Evolutionary conservation across 2,329 filamentous ascomycete genomes (phyloP).

Genomic region (Knoxdaviesia capensis): DNA sequence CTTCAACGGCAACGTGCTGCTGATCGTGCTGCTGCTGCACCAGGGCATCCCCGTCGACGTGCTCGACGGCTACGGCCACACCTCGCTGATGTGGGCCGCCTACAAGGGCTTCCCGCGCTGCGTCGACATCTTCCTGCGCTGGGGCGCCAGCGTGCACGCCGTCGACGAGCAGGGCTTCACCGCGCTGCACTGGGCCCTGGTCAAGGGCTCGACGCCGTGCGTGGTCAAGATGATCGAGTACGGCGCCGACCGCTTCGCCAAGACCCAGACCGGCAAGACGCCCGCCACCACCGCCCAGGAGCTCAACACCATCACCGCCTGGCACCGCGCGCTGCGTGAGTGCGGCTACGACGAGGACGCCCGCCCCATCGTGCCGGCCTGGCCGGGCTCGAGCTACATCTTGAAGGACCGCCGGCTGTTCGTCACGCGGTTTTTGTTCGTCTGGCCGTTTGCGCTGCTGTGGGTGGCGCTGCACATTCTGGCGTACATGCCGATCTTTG

Average conservation of each 20-base stretch:
- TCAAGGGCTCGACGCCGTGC: constrained; percentile 77
- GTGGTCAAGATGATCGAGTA: constrained; percentile 92
- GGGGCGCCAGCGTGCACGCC: constrained; percentile 86
- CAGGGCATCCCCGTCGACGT: constrained; percentile 92
- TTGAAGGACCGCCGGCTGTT: constrained; percentile 61
- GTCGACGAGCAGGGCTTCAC: constrained; percentile 86
- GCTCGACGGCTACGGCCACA: constrained; percentile 75
- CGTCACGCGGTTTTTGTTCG: constrained; percentile 70
- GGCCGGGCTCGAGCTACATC: constrained; percentile 52
- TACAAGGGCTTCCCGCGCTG: constrained; percentile 92
- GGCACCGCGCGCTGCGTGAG: constrained; percentile 66
- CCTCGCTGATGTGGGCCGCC: constrained; percentile 93
- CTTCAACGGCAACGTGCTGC: constrained; percentile 85
- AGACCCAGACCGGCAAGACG: constrained; percentile 79
- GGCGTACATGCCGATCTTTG: constrained; percentile 51
- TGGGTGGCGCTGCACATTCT: constrained; percentile 52
- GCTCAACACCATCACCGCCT: constrained; percentile 68
- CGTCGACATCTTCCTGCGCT: constrained; percentile 79
- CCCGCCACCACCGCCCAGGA: constrained; percentile 70
- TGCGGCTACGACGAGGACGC: constrained; percentile 69
- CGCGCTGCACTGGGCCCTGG: constrained; percentile 86
- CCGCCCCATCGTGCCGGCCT: constrained; percentile 45
- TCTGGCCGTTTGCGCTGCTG: constrained; percentile 68
- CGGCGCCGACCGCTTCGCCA: constrained; percentile 78
- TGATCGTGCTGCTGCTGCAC: constrained; percentile 76